Base-by-base conservation (phyloP, 1,284 basidiomycete genomes). In the Apiotrichum montevideense region DNA sequence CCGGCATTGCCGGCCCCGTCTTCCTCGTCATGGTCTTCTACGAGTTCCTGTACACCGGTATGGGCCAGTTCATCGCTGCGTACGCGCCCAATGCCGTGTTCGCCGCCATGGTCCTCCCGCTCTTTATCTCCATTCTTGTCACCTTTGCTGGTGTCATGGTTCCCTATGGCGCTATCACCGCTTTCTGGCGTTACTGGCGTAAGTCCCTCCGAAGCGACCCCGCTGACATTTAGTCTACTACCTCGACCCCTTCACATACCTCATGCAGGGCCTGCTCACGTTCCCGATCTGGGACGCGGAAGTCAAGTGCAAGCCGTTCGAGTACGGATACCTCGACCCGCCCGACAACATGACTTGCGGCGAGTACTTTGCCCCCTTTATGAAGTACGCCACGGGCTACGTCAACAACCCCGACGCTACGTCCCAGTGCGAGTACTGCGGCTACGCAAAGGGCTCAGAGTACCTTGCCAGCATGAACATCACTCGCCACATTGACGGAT, bases 11-110 rank as follows among this genome's bases (percentile, higher is more conserved):
- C 3, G 56, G 56, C 32, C 56, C 56, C 4, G 68, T 72, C 9
- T 74, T 68, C 59, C 64, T 73, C 35, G 64, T 71, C 46, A 69
- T 74, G 65, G 64, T 66, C 2, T 57, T 73, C 1, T 74, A 73
- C 67, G 71, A 74, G 59, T 70, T 75, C 63, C 55, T 73, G 9
- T 74, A 74, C 57, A 74, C 70, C 3, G 69, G 69, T 35, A 68
- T 72, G 35, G 70, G 66, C 41, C 62, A 68, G 59, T 42, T 60
- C 21, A 29, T 59, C 54, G 62, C 66, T 29, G 68, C 66, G 3
- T 66, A 66, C 46, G 66, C 66, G 2, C 68, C 68, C 37, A 70
- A 68, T 46, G 62, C 66, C 37, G 63, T 68, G 13, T 69, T 71
- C 35, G 69, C 69, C 14, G 67, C 69, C 47, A 32, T 61, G 59